These are phyloP conservation scores for Penicillium egyptiacum DNA, from an alignment of 495 filamentous ascomycete genomes.

Conservation along the genomic window DNA sequence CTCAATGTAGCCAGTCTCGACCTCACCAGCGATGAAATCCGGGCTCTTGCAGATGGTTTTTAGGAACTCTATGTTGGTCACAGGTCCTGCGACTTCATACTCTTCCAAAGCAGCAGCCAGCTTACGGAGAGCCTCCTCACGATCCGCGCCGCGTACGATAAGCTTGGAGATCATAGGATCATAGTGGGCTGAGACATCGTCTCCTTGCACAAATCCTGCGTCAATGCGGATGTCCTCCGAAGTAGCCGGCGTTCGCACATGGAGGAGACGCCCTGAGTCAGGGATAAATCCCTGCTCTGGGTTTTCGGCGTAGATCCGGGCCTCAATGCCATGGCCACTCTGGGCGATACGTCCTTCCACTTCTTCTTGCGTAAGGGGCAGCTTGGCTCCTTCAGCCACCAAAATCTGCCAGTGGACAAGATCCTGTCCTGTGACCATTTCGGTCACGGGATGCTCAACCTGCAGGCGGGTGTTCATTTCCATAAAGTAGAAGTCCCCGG, in stretches of 20 bases:
- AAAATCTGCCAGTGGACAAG: constrained; percentile 96
- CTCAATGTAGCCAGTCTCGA: constrained; percentile 95
- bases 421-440: constrained; percentile 94
- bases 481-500: constrained; percentile 96
- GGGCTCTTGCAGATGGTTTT: constrained; percentile 79
- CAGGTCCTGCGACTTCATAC: constrained; percentile 89
- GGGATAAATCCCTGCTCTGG: constrained; percentile 88
- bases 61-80: constrained; percentile 95
- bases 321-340: constrained; percentile 87
- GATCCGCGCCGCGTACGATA: constrained; percentile 79
- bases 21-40: constrained; percentile 81
- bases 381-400: constrained; percentile 78
- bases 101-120: constrained; percentile 77
- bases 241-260: constrained; percentile 71
- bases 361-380: constrained; percentile 84
- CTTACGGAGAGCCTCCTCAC: constrained; percentile 80
- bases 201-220: constrained; percentile 85
- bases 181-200: constrained; percentile 92
- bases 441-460: constrained; percentile 96
- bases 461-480: constrained; percentile 99
- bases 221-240: constrained; percentile 81
- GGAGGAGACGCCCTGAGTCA: constrained; percentile 84
- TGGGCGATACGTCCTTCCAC: constrained; percentile 74
- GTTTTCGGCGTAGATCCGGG: constrained; percentile 95
- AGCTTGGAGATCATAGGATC: constrained; percentile 99